Base-by-base conservation (phyloP, 495 filamentous ascomycete species). In the Aspergillus coremiiformis region DNA sequence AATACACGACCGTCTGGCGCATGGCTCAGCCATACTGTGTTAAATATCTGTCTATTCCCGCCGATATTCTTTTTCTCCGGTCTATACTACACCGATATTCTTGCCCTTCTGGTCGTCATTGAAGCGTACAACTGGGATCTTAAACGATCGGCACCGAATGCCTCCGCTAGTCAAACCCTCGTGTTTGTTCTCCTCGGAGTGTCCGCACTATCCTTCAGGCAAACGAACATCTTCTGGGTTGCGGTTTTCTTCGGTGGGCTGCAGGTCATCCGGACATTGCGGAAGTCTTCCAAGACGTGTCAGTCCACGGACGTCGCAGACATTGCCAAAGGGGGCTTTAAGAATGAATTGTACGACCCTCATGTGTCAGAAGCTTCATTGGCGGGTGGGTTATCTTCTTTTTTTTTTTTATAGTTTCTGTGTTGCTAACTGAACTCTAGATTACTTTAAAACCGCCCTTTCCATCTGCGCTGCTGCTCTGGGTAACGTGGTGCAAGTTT, bases 191-290 rank as follows among this genome's bases (percentile, higher is more conserved):
- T 80, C 0, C 46, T 75, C 20, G 86, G 86, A 0, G 54, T 87
- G 11, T 52, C 74, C 2, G 78, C 87, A 26, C 71, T 98, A 30
- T 70, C 78, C 15, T 90, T 92, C 71, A 73, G 93, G 26, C 93
- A 98, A 68, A 98, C 93, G 10, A 98, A 98, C 61, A 86, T 97
- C 53, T 90, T 97, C 65, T 98, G 93, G 93, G 86, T 91, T 2
- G 82, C 87, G 1, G 70, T 90, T 0, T 96, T 93, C 63, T 78
- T 95, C 51, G 89, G 90, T 51, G 90, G 84, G 14, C 55, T 92
- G 22, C 83, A 88, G 51, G 74, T 79, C 12, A 76, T 88, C 44
- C 79, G 61, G 56, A 68, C 49, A 20, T 55, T 74, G 39, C 61
- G 61, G 15, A 44, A 59, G 23, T 59, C 58, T 29, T 61, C 68